Conservation (phyloP, 2,329 filamentous ascomycete genomes). For the Myriosclerotinia duriaeana region DNA sequence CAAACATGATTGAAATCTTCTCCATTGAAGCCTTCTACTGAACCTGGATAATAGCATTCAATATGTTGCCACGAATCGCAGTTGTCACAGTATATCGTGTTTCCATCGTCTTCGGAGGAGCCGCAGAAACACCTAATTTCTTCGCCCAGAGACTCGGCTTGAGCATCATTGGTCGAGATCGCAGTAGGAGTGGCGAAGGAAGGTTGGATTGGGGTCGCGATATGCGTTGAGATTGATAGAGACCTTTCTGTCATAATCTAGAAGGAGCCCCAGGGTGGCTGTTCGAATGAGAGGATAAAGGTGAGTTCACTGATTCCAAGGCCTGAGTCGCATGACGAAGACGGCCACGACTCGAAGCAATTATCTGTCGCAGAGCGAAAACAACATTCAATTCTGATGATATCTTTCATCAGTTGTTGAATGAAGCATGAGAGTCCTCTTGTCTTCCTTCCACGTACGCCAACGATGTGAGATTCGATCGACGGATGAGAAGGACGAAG, state of each 20-base stretch:
- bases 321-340: conserved; percentile 44
- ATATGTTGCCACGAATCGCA: conserved; percentile 99
- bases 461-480: conserved; percentile 16
- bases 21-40: conserved; percentile 69
- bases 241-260: conserved; percentile 45
- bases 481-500: not conserved
- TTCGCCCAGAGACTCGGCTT: conserved; percentile 58
- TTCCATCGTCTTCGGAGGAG: conserved; percentile 92
- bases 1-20: conserved; percentile 79
- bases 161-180: conserved; percentile 36
- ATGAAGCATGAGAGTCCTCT: conserved; percentile 16
- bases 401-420: conserved; percentile 37
- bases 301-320: conserved; percentile 41
- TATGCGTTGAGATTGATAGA: conserved; percentile 41
- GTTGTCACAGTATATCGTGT: conserved; percentile 91
- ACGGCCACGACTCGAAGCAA: conserved; percentile 40
- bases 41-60: conserved; percentile 84
- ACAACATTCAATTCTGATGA: conserved; percentile 28
- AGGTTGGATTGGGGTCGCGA: conserved; percentile 39
- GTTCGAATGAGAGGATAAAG: conserved; percentile 37
- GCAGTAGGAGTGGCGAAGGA: conserved; percentile 30
- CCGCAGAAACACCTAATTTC: conserved; percentile 97
- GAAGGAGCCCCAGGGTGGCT: conserved; percentile 41
- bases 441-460: conserved; percentile 16
- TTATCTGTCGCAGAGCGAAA: conserved; percentile 36